A percentile compares a stretch with the other conserved stretches of the same genome.
Conservation (phyloP, 2,329 filamentous ascomycete genomes). For the Basipetospora chlamydospora region DNA sequence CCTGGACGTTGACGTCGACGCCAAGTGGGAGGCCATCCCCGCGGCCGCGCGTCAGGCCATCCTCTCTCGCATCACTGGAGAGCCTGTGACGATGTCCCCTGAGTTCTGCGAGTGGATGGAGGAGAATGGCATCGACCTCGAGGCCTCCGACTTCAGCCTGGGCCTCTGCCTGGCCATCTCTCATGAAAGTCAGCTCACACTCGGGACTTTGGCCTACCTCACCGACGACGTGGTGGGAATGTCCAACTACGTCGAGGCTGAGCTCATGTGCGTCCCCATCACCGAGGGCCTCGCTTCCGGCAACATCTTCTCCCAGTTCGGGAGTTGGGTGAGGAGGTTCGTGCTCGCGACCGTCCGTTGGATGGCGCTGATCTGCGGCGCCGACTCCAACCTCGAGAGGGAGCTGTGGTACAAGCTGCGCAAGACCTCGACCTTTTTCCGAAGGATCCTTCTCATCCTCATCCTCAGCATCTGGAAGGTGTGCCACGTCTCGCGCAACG, state of each 20-base stretch:
- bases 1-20: conserved; percentile 17
- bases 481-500: conserved; percentile 17
- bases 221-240: neutral
- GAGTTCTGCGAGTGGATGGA: conserved; percentile 14
- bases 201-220: conserved; percentile 7
- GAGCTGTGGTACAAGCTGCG: conserved; percentile 20
- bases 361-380: conserved; percentile 19
- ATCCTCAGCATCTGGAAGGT: conserved; percentile 17
- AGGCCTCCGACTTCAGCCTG: conserved; percentile 15
- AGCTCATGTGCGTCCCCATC: conserved; percentile 12
- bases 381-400: conserved; percentile 19
- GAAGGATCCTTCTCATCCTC: too few species aligned
- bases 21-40: conserved; percentile 17
- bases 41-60: conserved; percentile 16
- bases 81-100: conserved; percentile 10
- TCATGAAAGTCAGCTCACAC: conserved; percentile 8
- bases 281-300: conserved; percentile 7
- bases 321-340: conserved; percentile 1
- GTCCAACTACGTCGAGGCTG: conserved; percentile 8
- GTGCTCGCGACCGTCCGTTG: conserved; percentile 13
- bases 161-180: conserved; percentile 6
- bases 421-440: conserved; percentile 11
- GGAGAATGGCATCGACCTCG: conserved; percentile 12
- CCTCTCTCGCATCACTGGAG: conserved; percentile 15
- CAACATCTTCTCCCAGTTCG: neutral